Evolutionary conservation across 495 filamentous ascomycete genomes (phyloP).

Genomic region (Pseudotulostoma volvatum): DNA sequence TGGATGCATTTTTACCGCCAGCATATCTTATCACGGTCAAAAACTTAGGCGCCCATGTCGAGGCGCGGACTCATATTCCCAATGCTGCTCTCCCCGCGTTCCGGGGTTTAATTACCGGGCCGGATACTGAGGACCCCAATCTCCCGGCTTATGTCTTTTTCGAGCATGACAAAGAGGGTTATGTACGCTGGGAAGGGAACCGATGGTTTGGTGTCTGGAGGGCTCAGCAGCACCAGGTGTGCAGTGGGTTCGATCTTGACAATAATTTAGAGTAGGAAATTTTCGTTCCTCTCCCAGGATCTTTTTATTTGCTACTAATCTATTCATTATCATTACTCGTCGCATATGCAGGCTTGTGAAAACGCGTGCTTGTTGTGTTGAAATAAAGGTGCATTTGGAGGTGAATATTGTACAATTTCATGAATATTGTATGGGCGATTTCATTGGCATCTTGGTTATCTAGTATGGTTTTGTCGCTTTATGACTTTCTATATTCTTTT

Average conservation of each 20-base stretch:
- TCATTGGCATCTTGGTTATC: too few relatives aligned
- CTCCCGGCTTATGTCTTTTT: constrained; percentile 29
- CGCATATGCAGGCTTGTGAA: too few relatives aligned
- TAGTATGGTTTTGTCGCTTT: too few relatives aligned
- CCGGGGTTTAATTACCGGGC: constrained; percentile 18
- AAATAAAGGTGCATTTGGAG: too few relatives aligned
- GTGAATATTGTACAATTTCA: too few relatives aligned
- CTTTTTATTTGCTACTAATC: neutral
- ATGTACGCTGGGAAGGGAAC: constrained; percentile 19
- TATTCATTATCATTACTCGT: too few relatives aligned
- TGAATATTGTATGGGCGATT: too few relatives aligned
- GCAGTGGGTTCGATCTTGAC: constrained; percentile 23
- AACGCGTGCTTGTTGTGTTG: too few relatives aligned
- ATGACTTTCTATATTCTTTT: too few relatives aligned
- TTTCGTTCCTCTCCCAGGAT: too few relatives aligned
- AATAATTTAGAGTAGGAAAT: too few relatives aligned
- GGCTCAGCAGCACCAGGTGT: constrained; percentile 21
- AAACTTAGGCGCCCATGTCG: constrained; percentile 20
- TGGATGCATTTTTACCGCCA: constrained; percentile 20
- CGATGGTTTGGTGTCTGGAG: constrained; percentile 27
- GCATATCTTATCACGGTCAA: constrained; percentile 31
- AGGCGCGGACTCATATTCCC: constrained; percentile 28
- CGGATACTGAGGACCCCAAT: constrained; percentile 7
- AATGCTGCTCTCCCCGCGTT: constrained; percentile 24
- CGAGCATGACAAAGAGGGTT: constrained; percentile 23